Evolutionary conservation across 2,329 filamentous ascomycete genomes (phyloP).

Genomic region (Aspergillus caelatus): DNA sequence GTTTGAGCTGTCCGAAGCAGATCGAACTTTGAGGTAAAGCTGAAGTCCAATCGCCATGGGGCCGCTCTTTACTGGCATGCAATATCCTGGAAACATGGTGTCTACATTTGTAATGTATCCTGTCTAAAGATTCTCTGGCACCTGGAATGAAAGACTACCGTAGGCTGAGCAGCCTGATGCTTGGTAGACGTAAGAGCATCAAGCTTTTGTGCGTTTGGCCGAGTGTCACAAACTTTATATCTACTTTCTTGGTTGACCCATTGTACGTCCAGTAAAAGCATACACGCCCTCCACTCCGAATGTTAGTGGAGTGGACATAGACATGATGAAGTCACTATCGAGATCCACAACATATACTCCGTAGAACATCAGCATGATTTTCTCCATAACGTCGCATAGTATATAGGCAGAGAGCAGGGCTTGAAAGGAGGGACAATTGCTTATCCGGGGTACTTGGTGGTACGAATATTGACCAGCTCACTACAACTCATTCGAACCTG

Average conservation of each 20-base stretch:
- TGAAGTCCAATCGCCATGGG: not conserved
- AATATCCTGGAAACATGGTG: not conserved
- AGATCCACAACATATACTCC: too few relatives aligned
- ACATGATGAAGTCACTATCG: too few relatives aligned
- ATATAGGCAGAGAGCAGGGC: not conserved
- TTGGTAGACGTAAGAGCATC: not conserved
- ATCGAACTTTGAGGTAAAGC: not conserved
- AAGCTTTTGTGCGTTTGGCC: rapidly evolving
- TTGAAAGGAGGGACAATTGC: not conserved
- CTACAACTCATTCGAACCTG: not conserved
- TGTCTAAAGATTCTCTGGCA: not conserved
- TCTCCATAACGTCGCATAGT: not conserved
- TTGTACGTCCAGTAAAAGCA: not conserved
- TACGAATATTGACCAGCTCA: too few relatives aligned
- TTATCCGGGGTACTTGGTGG: not conserved
- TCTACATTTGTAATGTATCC: not conserved
- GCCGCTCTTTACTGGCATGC: not conserved
- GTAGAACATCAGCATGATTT: too few relatives aligned
- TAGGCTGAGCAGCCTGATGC: not conserved
- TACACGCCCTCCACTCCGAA: not conserved
- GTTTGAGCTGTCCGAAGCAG: not conserved
- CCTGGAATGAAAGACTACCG: not conserved
- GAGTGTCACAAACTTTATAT: not conserved
- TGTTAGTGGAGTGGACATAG: not conserved
- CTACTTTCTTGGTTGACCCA: not conserved